Conservation (phyloP, 2,329 filamentous ascomycete genomes). For the Chrysosporium keratinophilum region DNA sequence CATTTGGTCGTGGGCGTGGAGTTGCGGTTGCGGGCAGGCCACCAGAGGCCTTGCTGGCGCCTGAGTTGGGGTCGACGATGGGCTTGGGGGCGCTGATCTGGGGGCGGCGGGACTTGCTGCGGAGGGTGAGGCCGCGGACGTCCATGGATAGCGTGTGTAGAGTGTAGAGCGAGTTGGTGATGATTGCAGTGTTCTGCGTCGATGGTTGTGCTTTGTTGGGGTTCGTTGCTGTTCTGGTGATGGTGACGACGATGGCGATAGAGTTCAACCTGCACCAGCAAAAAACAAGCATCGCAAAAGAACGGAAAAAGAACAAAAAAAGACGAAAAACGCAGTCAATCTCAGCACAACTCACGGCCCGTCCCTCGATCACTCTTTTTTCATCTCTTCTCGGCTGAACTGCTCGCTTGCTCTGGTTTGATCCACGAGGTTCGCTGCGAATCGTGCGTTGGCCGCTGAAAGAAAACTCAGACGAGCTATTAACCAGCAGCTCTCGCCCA, state of each 20-base stretch:
- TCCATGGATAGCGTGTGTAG: constrained; percentile 33
- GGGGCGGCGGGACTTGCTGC: constrained; percentile 49
- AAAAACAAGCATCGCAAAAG: no score
- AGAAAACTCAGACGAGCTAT: neutral
- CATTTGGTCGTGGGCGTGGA: constrained; percentile 31
- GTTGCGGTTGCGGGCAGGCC: constrained; percentile 20
- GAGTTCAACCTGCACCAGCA: no score
- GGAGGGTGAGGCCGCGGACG: constrained; percentile 49
- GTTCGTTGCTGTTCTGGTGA: no score
- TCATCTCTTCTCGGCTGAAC: no score
- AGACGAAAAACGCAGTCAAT: no score
- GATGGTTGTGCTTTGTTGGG: no score
- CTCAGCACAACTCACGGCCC: no score
- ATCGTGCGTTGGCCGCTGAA: neutral
- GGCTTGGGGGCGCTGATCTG: constrained; percentile 52
- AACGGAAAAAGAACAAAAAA: no score
- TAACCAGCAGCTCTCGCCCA: neutral
- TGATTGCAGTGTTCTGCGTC: no score
- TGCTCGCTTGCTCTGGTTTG: no score
- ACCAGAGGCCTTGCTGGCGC: constrained; percentile 16
- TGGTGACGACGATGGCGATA: no score
- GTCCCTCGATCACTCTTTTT: no score
- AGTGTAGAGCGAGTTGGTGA: neutral
- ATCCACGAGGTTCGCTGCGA: neutral
- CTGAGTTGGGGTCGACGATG: constrained; percentile 34